These are phyloP conservation scores for Hypoxylon sp. DNA, from an alignment of 2,329 filamentous ascomycete species.

Conservation along the genomic window DNA sequence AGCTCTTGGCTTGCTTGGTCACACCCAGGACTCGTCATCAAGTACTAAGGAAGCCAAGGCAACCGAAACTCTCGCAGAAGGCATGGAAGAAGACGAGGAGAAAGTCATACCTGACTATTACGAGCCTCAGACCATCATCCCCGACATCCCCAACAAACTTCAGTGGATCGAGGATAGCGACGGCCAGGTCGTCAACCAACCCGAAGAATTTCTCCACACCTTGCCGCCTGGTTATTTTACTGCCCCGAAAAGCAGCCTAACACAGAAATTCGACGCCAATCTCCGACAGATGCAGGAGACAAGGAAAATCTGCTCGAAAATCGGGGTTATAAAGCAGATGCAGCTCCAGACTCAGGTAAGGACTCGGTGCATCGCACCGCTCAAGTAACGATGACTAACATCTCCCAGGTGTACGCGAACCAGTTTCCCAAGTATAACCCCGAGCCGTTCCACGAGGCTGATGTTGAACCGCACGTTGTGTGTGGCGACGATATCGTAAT, in stretches of 20 bases:
- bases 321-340: constrained; percentile 99
- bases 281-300: constrained; percentile 97
- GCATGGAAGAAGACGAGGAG: constrained; percentile 91
- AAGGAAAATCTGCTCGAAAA: constrained; percentile 93
- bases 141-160: constrained; percentile 81
- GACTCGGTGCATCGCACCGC: constrained; percentile 1
- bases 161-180: constrained; percentile 92
- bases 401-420: constrained; percentile 86
- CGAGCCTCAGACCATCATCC: constrained; percentile 85
- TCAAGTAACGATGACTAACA: constrained; percentile 44
- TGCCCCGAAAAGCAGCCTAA: constrained; percentile 78
- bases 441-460: constrained; percentile 86
- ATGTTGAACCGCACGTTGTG: constrained; percentile 89
- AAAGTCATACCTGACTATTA: constrained; percentile 94
- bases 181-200: constrained; percentile 88
- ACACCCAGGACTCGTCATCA: constrained; percentile 59
- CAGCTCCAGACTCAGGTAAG: constrained; percentile 93
- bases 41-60: constrained; percentile 63
- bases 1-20: constrained; percentile 57
- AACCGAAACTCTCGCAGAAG: constrained; percentile 87
- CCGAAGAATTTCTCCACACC: constrained; percentile 84
- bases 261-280: constrained; percentile 87
- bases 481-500: constrained; percentile 91
- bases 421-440: constrained; percentile 98
- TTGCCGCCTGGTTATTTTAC: constrained; percentile 81